Conservation (phyloP, 2,329 filamentous ascomycete species). For the Xylariaceae sp. region DNA sequence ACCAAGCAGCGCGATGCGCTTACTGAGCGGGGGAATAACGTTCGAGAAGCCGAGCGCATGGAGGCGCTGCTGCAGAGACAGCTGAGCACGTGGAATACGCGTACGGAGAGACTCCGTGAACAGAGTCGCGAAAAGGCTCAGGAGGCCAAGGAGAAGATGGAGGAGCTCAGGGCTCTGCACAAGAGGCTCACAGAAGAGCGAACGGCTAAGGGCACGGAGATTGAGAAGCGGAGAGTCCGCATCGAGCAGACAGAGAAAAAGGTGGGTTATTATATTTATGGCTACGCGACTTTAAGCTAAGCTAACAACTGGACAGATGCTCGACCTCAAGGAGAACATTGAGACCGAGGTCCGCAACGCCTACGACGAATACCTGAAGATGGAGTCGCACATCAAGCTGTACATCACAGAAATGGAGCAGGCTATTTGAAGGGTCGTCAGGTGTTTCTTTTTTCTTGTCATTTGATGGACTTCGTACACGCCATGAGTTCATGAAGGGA, state of each 20-base stretch:
- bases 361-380: slow-evolving; percentile 92
- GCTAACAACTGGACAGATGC: slow-evolving; percentile 61
- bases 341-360: slow-evolving; percentile 88
- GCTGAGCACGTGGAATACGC: slow-evolving; percentile 76
- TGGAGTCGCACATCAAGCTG: slow-evolving; percentile 93
- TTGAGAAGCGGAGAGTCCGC: slow-evolving; percentile 83
- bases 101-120: slow-evolving; percentile 76
- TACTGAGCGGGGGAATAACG: slow-evolving; percentile 80
- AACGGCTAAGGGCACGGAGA: slow-evolving; percentile 80
- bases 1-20: slow-evolving; percentile 80
- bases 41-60: slow-evolving; percentile 83
- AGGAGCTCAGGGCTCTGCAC: slow-evolving; percentile 77
- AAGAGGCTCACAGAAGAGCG: slow-evolving; percentile 78
- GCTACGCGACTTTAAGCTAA: slow-evolving; percentile 6
- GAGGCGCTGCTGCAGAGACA: slow-evolving; percentile 81
- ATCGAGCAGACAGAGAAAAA: slow-evolving; percentile 99
- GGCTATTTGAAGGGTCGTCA: slow-evolving; percentile 46
- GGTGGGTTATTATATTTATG: slow-evolving; percentile 45
- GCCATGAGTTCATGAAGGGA: slow-evolving; percentile 29
- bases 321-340: slow-evolving; percentile 94
- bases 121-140: slow-evolving; percentile 77
- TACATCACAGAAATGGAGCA: slow-evolving; percentile 99
- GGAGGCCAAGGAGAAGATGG: slow-evolving; percentile 81
- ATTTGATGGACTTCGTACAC: slow-evolving; percentile 5
- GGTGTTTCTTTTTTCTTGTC: slow-evolving; percentile 7